These are phyloP conservation scores for Stephanodiscus triporus DNA, from an alignment of 108 stramenopile genomes.

Conservation along the genomic window DNA sequence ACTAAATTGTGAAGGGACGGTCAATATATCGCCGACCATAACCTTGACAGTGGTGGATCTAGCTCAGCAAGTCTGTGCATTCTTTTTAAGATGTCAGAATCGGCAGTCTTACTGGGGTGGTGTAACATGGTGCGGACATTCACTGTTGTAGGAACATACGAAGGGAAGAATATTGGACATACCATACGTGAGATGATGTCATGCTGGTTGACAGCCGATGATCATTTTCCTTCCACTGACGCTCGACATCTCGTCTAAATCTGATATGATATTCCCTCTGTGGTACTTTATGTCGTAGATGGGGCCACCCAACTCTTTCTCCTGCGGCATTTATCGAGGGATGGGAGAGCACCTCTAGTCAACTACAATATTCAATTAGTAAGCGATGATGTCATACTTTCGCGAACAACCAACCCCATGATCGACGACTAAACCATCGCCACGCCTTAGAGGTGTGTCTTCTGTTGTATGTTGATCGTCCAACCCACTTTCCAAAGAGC, in stretches of 20 bases:
- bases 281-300: conserved; percentile 36
- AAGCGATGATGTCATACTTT: background rate
- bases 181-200: conserved; percentile 66
- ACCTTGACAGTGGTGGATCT: conserved; percentile 46
- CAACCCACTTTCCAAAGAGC: conserved; percentile 39
- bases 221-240: conserved; percentile 59
- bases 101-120: conserved; percentile 59
- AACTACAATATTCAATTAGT: background rate
- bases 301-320: conserved; percentile 70
- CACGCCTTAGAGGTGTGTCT: conserved; percentile 50
- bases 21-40: conserved; percentile 43
- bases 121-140: background rate
- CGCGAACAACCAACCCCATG: conserved; percentile 33
- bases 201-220: conserved; percentile 24
- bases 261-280: conserved; percentile 32
- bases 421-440: conserved; percentile 85
- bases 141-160: background rate
- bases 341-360: background rate
- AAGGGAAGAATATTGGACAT: background rate
- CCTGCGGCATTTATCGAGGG: conserved; percentile 47
- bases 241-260: conserved; percentile 57
- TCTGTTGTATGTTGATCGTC: conserved; percentile 21
- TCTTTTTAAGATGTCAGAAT: conserved; percentile 63
- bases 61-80: conserved; percentile 56
- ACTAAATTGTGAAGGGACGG: conserved; percentile 42